Evolutionary conservation across 2,329 filamentous ascomycete genomes (phyloP).

Genomic region (Talaromyces sp.): DNA sequence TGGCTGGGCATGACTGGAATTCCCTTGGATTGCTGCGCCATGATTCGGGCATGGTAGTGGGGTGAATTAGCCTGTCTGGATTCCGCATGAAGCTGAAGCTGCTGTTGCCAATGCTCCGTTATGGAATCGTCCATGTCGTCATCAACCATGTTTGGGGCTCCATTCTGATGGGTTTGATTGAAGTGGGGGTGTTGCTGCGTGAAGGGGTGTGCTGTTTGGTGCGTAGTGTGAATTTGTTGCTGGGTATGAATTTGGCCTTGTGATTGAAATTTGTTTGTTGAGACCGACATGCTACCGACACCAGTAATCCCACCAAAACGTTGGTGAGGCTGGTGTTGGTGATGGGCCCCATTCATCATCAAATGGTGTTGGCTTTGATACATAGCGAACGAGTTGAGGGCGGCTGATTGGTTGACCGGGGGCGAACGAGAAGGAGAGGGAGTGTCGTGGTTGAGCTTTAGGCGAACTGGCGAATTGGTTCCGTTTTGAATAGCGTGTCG

Average conservation of each 20-base stretch:
- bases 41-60: constrained; percentile 66
- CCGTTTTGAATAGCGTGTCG: constrained; percentile 49
- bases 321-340: constrained; percentile 33
- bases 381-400: constrained; percentile 50
- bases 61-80: constrained; percentile 69
- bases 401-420: constrained; percentile 45
- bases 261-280: constrained; percentile 46
- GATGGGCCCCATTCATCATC: constrained; percentile 52
- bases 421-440: constrained; percentile 54
- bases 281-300: constrained; percentile 47
- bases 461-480: constrained; percentile 49
- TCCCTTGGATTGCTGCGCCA: constrained; percentile 51
- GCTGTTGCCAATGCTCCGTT: constrained; percentile 81
- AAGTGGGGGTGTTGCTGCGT: constrained; percentile 61
- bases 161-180: constrained; percentile 62
- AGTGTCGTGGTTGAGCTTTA: constrained; percentile 51
- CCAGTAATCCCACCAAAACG: constrained; percentile 35
- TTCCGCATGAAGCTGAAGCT: constrained; percentile 78
- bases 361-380: constrained; percentile 55
- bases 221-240: constrained; percentile 49
- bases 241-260: constrained; percentile 47
- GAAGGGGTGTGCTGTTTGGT: constrained; percentile 47
- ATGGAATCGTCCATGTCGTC: constrained; percentile 60
- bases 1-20: constrained; percentile 52
- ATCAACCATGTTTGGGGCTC: constrained; percentile 58